Conservation (phyloP, 1,139 yeast genomes). For the Candida mesenterica region DNA sequence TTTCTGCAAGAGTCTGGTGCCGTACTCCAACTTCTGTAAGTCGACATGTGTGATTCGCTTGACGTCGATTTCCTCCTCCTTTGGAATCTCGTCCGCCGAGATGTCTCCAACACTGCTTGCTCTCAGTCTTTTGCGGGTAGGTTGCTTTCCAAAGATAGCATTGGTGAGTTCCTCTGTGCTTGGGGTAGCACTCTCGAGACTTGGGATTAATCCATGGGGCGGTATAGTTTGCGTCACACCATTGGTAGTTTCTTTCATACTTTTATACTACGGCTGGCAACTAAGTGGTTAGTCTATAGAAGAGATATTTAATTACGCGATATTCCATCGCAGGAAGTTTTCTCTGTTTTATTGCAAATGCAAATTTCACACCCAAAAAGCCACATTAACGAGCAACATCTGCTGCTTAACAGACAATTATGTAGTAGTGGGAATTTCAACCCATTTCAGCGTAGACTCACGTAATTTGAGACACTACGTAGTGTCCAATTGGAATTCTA, state of each 20-base stretch:
- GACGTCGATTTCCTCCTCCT: not conserved
- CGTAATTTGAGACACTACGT: too few species aligned
- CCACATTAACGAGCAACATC: too few species aligned
- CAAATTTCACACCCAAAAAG: too few species aligned
- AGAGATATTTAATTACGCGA: too few species aligned
- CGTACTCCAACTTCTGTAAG: slow-evolving; percentile 41
- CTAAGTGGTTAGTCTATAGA: too few species aligned
- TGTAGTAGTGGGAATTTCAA: too few species aligned
- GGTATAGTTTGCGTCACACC: slow-evolving; percentile 8
- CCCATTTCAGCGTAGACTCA: too few species aligned
- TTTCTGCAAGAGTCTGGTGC: slow-evolving; percentile 47
- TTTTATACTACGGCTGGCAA: not conserved
- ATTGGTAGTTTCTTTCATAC: slow-evolving; percentile 8
- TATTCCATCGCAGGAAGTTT: too few species aligned
- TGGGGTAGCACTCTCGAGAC: not conserved
- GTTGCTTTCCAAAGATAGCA: slow-evolving; percentile 1
- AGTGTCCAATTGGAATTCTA: too few species aligned
- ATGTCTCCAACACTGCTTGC: not conserved
- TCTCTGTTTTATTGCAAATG: too few species aligned
- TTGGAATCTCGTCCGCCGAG: not conserved
- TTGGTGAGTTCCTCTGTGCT: not conserved
- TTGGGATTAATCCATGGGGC: not conserved
- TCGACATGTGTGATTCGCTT: slow-evolving; percentile 33
- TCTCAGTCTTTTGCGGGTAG: slow-evolving; percentile 2
- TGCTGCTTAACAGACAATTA: too few species aligned